Percentiles rank a stretch among this genome's conserved stretches.
Conservation (phyloP, 768 basidiomycete species). For the Leccinum rimulosum region DNA sequence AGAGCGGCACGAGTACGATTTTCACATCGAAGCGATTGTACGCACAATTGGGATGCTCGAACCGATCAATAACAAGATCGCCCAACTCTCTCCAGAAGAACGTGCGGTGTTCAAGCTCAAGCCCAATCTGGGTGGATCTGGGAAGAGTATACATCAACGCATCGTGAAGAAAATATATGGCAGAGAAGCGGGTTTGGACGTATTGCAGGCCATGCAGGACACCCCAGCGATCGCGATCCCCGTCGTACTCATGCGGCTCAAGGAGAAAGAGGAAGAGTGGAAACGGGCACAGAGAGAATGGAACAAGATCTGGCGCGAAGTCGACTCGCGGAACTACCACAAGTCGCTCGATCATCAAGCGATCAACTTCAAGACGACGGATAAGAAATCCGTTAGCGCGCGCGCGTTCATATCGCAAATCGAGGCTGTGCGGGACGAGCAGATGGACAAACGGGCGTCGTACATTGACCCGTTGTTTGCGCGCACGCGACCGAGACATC, state of each 20-base stretch:
- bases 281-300: conserved; percentile 95
- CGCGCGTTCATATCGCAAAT: conserved; percentile 83
- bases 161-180: conserved; percentile 98
- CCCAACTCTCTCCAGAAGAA: conserved; percentile 75
- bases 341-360: conserved; percentile 94
- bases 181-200: conserved; percentile 75
- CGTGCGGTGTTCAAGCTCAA: conserved; percentile 80
- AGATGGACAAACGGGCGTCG: conserved; percentile 70
- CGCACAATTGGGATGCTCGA: conserved; percentile 91
- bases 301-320: conserved; percentile 99
- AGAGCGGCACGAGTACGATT: conserved; percentile 98
- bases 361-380: conserved; percentile 83
- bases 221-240: conserved; percentile 85
- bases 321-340: conserved; percentile 90
- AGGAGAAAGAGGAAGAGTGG: conserved; percentile 99
- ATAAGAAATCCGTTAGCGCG: conserved; percentile 79
- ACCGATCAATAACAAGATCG: conserved; percentile 86
- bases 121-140: conserved; percentile 79
- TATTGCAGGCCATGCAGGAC: conserved; percentile 90
- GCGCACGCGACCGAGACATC: conserved; percentile 67
- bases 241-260: conserved; percentile 82
- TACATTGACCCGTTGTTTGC: conserved; percentile 50
- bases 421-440: conserved; percentile 80
- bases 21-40: conserved; percentile 93
- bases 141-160: conserved; percentile 86